Conservation (phyloP, 805 yeast species). For the Candida khao-thaluensis region DNA sequence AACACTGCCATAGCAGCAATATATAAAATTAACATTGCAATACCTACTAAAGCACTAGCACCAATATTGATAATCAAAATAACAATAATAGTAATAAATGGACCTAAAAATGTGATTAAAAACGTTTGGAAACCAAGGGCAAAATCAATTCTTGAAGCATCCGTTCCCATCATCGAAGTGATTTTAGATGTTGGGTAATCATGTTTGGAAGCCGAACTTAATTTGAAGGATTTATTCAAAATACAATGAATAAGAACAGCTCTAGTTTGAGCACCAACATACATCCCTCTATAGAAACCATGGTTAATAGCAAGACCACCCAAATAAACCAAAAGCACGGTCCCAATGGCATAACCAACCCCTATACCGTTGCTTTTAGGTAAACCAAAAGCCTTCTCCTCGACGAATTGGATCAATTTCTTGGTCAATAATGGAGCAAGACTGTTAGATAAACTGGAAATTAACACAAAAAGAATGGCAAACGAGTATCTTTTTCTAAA, state of each 20-base stretch:
- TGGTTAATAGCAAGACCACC: slow-evolving; percentile 50
- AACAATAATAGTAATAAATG: slow-evolving; percentile 61
- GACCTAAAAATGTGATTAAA: slow-evolving; percentile 60
- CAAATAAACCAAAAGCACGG: slow-evolving; percentile 29
- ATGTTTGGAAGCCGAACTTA: slow-evolving; percentile 57
- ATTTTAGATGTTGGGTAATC: slow-evolving; percentile 67
- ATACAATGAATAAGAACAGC: slow-evolving; percentile 70
- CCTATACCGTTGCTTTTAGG: slow-evolving; percentile 31
- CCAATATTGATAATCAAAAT: slow-evolving; percentile 70
- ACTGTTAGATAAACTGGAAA: slow-evolving; percentile 29
- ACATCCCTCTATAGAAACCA: slow-evolving; percentile 58
- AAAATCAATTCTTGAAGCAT: slow-evolving; percentile 75
- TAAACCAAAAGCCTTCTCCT: slow-evolving; percentile 23
- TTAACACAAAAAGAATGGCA: slow-evolving; percentile 28
- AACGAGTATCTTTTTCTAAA: slow-evolving; percentile 11
- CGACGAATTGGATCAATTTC: slow-evolving; percentile 38
- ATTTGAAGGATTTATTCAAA: slow-evolving; percentile 62
- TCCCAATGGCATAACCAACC: slow-evolving; percentile 42
- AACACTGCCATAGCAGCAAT: slow-evolving; percentile 44
- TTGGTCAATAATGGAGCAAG: slow-evolving; percentile 37
- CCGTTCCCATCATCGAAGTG: slow-evolving; percentile 79
- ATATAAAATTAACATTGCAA: slow-evolving; percentile 54
- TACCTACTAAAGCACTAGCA: slow-evolving; percentile 69
- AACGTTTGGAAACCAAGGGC: slow-evolving; percentile 71
- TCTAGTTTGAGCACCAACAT: slow-evolving; percentile 69